Evolutionary conservation across 2,329 filamentous ascomycete species (phyloP).

Genomic region (Teratosphaeria zuluensis): DNA sequence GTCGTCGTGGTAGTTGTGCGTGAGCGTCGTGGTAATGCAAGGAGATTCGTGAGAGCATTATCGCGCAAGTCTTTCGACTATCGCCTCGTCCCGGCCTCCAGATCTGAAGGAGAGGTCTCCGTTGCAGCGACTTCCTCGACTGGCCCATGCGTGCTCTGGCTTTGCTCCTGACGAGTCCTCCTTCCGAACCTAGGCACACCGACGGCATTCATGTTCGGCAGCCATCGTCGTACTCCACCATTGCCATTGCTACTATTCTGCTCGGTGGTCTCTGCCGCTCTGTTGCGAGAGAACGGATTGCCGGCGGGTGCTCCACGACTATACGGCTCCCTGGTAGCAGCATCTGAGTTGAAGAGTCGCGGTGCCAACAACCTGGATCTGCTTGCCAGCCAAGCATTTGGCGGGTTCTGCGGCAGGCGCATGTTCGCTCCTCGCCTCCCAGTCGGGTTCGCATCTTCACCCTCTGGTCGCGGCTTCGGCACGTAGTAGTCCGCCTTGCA

Average conservation of each 20-base stretch:
- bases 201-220: conserved; percentile 10
- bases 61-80: not conserved
- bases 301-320: not conserved
- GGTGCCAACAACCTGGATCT: conserved; percentile 14
- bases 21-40: not conserved
- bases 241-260: not conserved
- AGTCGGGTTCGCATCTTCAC: conserved; percentile 23
- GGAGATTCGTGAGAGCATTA: not conserved
- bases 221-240: conserved; percentile 15
- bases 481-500: conserved; percentile 98
- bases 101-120: conserved; percentile 12
- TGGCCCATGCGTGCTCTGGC: conserved; percentile 8
- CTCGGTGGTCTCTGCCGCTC: conserved; percentile 4
- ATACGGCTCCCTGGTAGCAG: conserved; percentile 1
- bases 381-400: conserved; percentile 19
- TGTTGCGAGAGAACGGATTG: conserved; percentile 1
- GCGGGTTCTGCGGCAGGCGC: conserved; percentile 16
- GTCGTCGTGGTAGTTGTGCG: not conserved
- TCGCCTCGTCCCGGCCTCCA: conserved; percentile 21
- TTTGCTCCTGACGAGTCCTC: conserved; percentile 7
- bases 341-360: conserved; percentile 15
- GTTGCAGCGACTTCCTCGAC: conserved; percentile 8
- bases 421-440: not conserved
- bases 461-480: conserved; percentile 72
- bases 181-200: conserved; percentile 18